Conservation (phyloP, 345 rosid genomes). For the Salix caprea region DNA sequence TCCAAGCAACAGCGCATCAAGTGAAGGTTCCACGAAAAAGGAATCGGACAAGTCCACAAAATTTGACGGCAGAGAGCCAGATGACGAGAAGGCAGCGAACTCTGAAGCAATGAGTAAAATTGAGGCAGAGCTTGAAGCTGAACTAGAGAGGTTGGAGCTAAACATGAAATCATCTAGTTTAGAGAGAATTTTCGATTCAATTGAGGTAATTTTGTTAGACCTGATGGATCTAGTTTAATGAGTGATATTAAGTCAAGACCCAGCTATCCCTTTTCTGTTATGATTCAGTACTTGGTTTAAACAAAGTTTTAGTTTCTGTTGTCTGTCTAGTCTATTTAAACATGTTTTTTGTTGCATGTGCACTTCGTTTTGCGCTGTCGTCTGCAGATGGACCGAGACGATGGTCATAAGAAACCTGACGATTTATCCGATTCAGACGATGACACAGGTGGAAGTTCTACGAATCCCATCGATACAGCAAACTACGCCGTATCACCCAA, state of each 20-base stretch:
- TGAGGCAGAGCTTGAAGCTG: slow-evolving; percentile 42
- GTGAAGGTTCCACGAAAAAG: neutral
- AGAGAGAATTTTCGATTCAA: neutral
- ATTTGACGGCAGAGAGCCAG: neutral
- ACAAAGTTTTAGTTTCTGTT: too few species aligned
- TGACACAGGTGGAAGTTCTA: slow-evolving; percentile 4
- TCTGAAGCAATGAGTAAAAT: slow-evolving; percentile 27
- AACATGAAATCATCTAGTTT: slow-evolving; percentile 18
- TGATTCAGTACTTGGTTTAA: too few species aligned
- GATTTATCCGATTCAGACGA: slow-evolving; percentile 10
- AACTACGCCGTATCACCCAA: slow-evolving; percentile 17
- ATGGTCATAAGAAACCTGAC: neutral
- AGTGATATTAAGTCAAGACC: too few species aligned
- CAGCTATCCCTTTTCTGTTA: too few species aligned
- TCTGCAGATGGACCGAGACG: slow-evolving; percentile 13
- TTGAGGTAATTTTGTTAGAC: slow-evolving; percentile 14
- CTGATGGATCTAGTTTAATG: too few species aligned
- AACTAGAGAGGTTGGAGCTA: slow-evolving; percentile 26
- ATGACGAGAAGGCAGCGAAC: slow-evolving; percentile 5
- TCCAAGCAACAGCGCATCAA: neutral
- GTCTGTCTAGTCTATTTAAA: too few species aligned
- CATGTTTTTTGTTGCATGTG: too few species aligned
- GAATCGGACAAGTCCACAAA: neutral
- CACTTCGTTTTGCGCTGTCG: neutral
- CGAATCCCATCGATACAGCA: neutral